Evolutionary conservation across 257 asterid species (phyloP), one percentile per base, ranked within the genome.

Genomic region (Fraxinus pennsylvanica): DNA sequence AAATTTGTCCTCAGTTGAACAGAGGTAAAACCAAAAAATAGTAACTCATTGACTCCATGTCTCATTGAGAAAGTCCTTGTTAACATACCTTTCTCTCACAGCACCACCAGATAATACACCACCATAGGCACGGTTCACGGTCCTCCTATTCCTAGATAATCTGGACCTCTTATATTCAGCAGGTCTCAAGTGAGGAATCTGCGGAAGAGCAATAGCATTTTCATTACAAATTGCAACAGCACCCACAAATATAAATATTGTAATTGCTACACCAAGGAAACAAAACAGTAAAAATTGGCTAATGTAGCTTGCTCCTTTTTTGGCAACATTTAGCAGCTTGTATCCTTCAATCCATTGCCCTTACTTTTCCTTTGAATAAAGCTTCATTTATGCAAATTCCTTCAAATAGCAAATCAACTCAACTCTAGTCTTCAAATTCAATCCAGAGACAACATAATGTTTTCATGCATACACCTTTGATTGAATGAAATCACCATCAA

Each of bases 101-200:
- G 87, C 87, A 71, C 79, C 76, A 41, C 87, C 87, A 39, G 85
- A 84, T 63, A 84, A 76, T 12, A 84, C 87, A 39, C 87, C 87
- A 25, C 85, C 87, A 66, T 84, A 84, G 70, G 87, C 71, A 71
- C 83, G 87, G 74, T 84, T 84, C 67, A 84, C 83, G 6, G 85
- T 84, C 78, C 87, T 78, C 70, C 83, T 74, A 75, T 84, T 84
- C 76, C 87, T 81, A 57, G 87, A 76, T 39, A 84, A 67, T 70
- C 87, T 78, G 50, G 85, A 80, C 72, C 87, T 80, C 82, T 84
- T 84, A 41, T 84, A 84, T 65, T 84, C 87, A 47, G 87, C 63
- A 81, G 87, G 87, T 57, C 87, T 78, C 87, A 84, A 63, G 72
- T 84, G 87, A 29, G 87, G 85, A 81, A 84, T 84, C 87, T 84